These are phyloP conservation scores for Russula brevipes DNA, from an alignment of 768 basidiomycete species.

Conservation along the genomic window DNA sequence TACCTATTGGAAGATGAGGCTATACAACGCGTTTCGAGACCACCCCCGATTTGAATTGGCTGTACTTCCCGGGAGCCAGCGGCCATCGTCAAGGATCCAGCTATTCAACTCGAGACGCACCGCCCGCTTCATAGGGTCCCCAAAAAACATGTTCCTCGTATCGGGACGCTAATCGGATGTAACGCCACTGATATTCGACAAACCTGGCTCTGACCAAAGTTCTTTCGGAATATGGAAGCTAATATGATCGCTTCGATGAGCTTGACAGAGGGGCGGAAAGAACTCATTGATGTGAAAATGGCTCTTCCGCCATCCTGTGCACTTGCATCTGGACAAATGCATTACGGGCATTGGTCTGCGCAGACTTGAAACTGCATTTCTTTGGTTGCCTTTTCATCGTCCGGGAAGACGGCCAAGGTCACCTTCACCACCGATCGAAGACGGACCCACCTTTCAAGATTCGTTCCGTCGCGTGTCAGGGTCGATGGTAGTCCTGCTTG, in stretches of 20 bases:
- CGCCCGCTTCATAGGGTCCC: constrained; percentile 49
- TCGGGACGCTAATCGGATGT: constrained; percentile 82
- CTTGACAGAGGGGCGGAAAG: constrained; percentile 42
- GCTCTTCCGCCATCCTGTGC: constrained; percentile 1
- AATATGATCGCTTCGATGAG: constrained; percentile 36
- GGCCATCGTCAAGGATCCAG: constrained; percentile 69
- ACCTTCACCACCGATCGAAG: constrained; percentile 59
- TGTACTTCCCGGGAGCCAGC: constrained; percentile 63
- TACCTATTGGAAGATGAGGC: constrained; percentile 58
- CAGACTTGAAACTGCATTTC: constrained; percentile 43
- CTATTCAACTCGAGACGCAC: constrained; percentile 57
- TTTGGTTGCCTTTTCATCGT: constrained; percentile 38
- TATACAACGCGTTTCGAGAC: constrained; percentile 78
- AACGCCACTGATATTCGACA: constrained; percentile 81
- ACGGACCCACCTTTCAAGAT: constrained; percentile 50
- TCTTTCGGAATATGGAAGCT: constrained; percentile 90
- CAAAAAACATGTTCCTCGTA: constrained; percentile 84
- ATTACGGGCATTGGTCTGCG: constrained; percentile 62
- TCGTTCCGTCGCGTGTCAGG: constrained; percentile 50
- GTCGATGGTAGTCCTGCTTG: constrained; percentile 34
- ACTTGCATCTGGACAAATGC: constrained; percentile 89
- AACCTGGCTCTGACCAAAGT: constrained; percentile 80
- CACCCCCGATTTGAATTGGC: constrained; percentile 81
- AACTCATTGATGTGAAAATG: not conserved
- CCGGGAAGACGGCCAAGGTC: constrained; percentile 55